These are phyloP conservation scores for Eucalyptus fibrosa DNA, from an alignment of 345 rosid genomes.

Conservation along the genomic window DNA sequence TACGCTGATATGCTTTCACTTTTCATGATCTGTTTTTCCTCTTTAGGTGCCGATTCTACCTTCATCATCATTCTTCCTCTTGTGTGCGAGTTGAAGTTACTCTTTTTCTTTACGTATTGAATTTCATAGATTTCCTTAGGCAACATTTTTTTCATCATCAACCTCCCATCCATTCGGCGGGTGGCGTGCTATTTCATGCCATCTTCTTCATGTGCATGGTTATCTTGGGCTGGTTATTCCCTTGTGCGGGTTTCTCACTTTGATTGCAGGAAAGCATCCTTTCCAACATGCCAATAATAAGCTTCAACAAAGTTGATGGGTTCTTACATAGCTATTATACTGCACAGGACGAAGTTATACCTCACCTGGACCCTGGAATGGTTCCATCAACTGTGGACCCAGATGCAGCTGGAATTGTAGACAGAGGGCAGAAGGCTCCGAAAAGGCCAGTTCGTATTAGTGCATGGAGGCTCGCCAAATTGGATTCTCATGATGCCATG, in stretches of 20 bases:
- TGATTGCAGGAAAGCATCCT: not conserved
- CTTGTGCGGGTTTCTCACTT: not conserved
- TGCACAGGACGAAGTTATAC: slow-evolving; percentile 84
- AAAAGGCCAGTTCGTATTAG: slow-evolving; percentile 69
- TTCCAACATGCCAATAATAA: not conserved
- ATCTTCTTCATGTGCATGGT: not conserved
- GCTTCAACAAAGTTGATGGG: not conserved
- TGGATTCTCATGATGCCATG: slow-evolving; percentile 71
- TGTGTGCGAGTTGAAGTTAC: not conserved
- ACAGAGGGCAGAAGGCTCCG: slow-evolving; percentile 51
- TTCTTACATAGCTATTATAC: not conserved
- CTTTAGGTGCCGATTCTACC: not conserved
- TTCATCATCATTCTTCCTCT: not conserved
- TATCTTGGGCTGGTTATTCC: not conserved
- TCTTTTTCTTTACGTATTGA: not conserved
- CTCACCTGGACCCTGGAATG: slow-evolving; percentile 96
- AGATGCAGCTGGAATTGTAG: slow-evolving; percentile 63
- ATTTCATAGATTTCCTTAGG: not conserved
- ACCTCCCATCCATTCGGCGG: not conserved
- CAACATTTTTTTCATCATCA: not conserved
- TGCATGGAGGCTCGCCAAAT: slow-evolving; percentile 91
- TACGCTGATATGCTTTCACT: not conserved
- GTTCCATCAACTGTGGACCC: slow-evolving; percentile 94
- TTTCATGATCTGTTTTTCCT: not conserved
- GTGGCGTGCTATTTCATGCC: not conserved